A percentile compares a stretch with the other conserved stretches of the same genome.
phyloP scores from a whole-genome alignment of 352 stramenopile species.

The Pythium insidiosum region DNA sequence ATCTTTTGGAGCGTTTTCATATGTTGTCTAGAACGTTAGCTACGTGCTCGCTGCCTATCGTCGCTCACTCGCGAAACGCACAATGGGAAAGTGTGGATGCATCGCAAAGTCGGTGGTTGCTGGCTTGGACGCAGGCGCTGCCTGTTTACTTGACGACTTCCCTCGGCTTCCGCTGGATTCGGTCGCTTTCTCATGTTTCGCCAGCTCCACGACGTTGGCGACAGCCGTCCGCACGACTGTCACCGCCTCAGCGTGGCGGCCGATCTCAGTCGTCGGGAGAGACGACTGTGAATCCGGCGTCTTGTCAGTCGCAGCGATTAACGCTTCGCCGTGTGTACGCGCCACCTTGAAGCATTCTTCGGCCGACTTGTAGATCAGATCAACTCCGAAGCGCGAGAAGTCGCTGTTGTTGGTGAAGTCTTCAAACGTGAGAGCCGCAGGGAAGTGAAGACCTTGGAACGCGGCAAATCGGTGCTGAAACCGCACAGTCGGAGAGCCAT shows the following conservation, averaged over 20 bases:
- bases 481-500: slow-evolving; percentile 55
- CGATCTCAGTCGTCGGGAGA: slow-evolving; percentile 4
- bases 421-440: slow-evolving; percentile 54
- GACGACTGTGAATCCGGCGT: no score
- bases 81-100: slow-evolving; percentile 63
- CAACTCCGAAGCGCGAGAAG: slow-evolving; percentile 60
- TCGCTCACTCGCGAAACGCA: slow-evolving; percentile 24
- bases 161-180: slow-evolving; percentile 9
- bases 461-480: slow-evolving; percentile 75
- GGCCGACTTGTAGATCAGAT: slow-evolving; percentile 76
- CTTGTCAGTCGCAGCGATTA: no score
- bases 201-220: slow-evolving; percentile 51
- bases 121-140: not conserved
- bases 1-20: not conserved
- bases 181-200: slow-evolving; percentile 34
- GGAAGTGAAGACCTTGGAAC: slow-evolving; percentile 70
- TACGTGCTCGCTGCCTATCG: no score
- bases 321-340: slow-evolving; percentile 37
- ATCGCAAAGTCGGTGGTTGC: slow-evolving; percentile 44
- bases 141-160: no score
- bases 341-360: slow-evolving; percentile 82
- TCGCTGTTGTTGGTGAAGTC: slow-evolving; percentile 75
- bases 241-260: slow-evolving; percentile 38
- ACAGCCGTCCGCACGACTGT: slow-evolving; percentile 51
- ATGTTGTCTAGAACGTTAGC: no score